phyloP scores from a whole-genome alignment of 768 basidiomycete genomes.

The Xerocomellus chrysenteron region DNA sequence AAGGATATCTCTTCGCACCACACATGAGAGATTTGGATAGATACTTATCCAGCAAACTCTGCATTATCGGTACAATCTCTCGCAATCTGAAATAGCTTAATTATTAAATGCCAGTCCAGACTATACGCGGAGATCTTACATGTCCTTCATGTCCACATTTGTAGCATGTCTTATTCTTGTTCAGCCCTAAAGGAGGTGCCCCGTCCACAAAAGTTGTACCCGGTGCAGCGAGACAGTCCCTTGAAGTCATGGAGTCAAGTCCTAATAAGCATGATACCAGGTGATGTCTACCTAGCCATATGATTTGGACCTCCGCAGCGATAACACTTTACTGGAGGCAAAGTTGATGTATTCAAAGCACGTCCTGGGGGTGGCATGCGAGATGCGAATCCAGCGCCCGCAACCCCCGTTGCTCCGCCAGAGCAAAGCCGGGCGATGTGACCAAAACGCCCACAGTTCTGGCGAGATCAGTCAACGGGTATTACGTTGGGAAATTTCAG shows the following conservation, averaged over 20 bases:
- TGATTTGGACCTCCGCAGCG: constrained; percentile 89
- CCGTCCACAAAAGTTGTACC: constrained; percentile 51
- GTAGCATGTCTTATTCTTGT: constrained; percentile 80
- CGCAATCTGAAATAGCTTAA: constrained; percentile 47
- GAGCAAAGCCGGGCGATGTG: constrained; percentile 81
- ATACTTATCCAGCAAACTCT: constrained; percentile 49
- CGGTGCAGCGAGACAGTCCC: constrained; percentile 80
- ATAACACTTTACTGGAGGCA: constrained; percentile 86
- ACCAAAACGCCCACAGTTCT: constrained; percentile 82
- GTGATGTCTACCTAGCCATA: constrained; percentile 61
- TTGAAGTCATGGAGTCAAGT: constrained; percentile 27
- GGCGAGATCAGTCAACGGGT: constrained; percentile 4
- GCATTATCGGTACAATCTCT: constrained; percentile 60
- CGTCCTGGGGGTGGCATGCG: constrained; percentile 76
- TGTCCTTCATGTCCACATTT: constrained; percentile 88
- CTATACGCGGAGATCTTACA: constrained; percentile 45
- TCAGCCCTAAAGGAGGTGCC: constrained; percentile 40
- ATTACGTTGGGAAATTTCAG: background rate
- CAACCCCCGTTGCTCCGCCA: constrained; percentile 40
- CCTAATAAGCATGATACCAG: background rate
- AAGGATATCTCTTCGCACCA: constrained; percentile 10
- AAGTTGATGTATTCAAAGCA: constrained; percentile 67
- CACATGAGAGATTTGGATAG: constrained; percentile 3
- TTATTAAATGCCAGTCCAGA: constrained; percentile 2
- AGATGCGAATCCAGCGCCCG: constrained; percentile 51